Evolutionary conservation across 2,329 filamentous ascomycete species (phyloP).

Genomic region (Paecilomyces fulvus): DNA sequence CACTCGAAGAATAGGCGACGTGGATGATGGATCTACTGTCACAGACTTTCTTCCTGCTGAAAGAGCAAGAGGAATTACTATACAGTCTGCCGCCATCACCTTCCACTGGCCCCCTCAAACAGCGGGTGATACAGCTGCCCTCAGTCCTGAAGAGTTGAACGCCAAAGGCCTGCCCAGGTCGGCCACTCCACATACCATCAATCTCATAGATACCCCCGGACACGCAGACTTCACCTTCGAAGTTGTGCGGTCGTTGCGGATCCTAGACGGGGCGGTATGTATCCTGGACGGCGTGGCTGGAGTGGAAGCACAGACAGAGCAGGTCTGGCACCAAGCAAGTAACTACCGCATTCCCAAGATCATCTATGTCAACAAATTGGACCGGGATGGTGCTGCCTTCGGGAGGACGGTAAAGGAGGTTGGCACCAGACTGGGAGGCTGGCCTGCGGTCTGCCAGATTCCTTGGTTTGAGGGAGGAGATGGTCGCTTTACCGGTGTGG

Average conservation of each 20-base stretch:
- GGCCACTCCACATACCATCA: slow-evolving; percentile 60
- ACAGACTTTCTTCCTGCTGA: slow-evolving; percentile 96
- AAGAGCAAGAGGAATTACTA: slow-evolving; percentile 86
- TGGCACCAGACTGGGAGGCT: slow-evolving; percentile 66
- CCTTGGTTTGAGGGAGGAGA: slow-evolving; percentile 77
- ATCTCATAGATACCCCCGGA: slow-evolving; percentile 91
- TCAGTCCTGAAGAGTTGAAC: slow-evolving; percentile 12
- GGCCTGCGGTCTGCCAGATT: slow-evolving; percentile 88
- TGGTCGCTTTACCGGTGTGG: slow-evolving; percentile 71
- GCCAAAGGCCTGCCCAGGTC: slow-evolving; percentile 42
- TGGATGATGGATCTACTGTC: slow-evolving; percentile 92
- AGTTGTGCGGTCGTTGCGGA: slow-evolving; percentile 78
- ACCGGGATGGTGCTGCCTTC: slow-evolving; percentile 75
- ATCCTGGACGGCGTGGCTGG: slow-evolving; percentile 88
- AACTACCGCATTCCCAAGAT: slow-evolving; percentile 77
- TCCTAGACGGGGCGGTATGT: slow-evolving; percentile 84
- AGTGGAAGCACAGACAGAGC: slow-evolving; percentile 93
- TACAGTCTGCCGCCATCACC: slow-evolving; percentile 93
- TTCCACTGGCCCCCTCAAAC: slow-evolving; percentile 72
- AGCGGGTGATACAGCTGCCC: slow-evolving; percentile 9
- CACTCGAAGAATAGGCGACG: slow-evolving; percentile 81
- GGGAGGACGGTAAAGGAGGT: slow-evolving; percentile 79
- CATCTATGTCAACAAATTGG: slow-evolving; percentile 76
- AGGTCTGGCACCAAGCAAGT: slow-evolving; percentile 88
- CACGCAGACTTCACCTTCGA: slow-evolving; percentile 98